Evolutionary conservation across 805 yeast species (phyloP).

Genomic region (Kluyveromyces wickerhamii): DNA sequence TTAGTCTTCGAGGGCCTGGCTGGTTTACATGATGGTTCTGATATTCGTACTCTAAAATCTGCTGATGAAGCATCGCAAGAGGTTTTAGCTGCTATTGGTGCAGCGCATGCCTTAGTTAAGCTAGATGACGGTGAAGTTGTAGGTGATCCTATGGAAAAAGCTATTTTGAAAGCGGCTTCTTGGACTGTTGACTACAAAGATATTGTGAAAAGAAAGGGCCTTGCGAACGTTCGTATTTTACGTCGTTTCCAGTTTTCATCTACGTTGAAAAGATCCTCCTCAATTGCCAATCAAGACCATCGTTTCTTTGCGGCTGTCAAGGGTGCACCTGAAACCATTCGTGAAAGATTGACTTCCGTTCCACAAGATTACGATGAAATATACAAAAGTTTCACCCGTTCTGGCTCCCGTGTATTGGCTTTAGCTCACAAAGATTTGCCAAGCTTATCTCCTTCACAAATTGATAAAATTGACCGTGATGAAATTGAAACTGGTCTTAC

Average conservation of each 20-base stretch:
- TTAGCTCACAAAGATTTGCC: slow-evolving; percentile 75
- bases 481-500: slow-evolving; percentile 63
- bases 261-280: slow-evolving; percentile 89
- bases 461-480: slow-evolving; percentile 61
- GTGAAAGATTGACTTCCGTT: slow-evolving; percentile 58
- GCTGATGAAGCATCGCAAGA: slow-evolving; percentile 58
- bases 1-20: slow-evolving; percentile 94
- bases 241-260: slow-evolving; percentile 98
- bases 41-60: slow-evolving; percentile 44
- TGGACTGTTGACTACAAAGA: slow-evolving; percentile 82
- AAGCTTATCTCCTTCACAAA: slow-evolving; percentile 39
- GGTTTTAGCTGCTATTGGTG: slow-evolving; percentile 71
- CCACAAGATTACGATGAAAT: slow-evolving; percentile 79
- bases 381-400: slow-evolving; percentile 83
- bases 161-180: slow-evolving; percentile 77
- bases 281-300: slow-evolving; percentile 55
- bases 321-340: slow-evolving; percentile 97
- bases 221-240: slow-evolving; percentile 54
- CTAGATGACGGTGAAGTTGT: slow-evolving; percentile 95
- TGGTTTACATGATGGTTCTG: slow-evolving; percentile 47
- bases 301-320: slow-evolving; percentile 74
- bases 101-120: slow-evolving; percentile 93
- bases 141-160: slow-evolving; percentile 99
- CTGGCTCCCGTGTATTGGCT: slow-evolving; percentile 96
- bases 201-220: slow-evolving; percentile 42